phyloP scores from a whole-genome alignment of 2,329 filamentous ascomycete species.

The Trichoderma sp. region DNA sequence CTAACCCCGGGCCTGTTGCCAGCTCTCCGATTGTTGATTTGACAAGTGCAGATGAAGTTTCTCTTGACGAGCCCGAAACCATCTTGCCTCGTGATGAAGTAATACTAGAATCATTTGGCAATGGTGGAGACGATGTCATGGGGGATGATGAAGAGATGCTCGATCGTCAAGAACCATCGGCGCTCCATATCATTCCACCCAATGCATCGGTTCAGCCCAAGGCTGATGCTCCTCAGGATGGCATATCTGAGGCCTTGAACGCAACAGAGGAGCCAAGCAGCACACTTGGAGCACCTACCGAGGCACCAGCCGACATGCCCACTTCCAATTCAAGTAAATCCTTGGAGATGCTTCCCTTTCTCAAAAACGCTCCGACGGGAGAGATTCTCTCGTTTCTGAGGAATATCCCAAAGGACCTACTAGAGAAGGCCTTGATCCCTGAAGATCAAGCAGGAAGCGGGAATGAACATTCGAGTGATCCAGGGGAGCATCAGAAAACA shows the following conservation, averaged over 20 bases:
- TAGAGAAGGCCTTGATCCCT: slow-evolving; percentile 32
- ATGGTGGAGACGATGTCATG: background rate
- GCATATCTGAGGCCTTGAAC: background rate
- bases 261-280: background rate
- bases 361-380: background rate
- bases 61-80: background rate
- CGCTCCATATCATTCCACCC: background rate
- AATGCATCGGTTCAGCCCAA: background rate
- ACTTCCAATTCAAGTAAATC: background rate
- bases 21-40: background rate
- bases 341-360: background rate
- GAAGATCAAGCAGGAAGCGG: slow-evolving; percentile 19
- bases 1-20: background rate
- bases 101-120: background rate
- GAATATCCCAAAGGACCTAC: slow-evolving; percentile 31
- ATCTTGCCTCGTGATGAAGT: background rate
- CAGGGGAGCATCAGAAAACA: background rate
- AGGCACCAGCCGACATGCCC: background rate
- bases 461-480: slow-evolving; percentile 12
- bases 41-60: background rate
- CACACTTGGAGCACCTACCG: background rate
- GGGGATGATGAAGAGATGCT: background rate
- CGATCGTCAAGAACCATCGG: background rate
- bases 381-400: background rate
- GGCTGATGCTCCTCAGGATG: background rate